Evolutionary conservation across 169 alveolate species (phyloP).

Genomic region (Eimeria praecox): DNA sequence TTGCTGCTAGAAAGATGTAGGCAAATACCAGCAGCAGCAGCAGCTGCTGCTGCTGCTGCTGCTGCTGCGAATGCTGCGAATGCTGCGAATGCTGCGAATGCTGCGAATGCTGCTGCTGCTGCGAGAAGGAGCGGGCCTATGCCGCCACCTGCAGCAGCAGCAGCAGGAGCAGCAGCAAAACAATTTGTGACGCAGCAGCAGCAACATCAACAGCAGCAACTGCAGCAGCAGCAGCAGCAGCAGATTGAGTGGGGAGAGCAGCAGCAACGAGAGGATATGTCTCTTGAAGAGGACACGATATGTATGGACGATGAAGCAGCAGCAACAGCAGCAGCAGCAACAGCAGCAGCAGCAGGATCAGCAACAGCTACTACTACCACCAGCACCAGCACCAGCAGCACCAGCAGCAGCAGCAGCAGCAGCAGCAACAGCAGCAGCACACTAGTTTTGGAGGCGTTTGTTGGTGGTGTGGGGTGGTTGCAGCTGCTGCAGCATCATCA

Average conservation of each 20-base stretch:
- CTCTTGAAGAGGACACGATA: no score
- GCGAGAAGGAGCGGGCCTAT: neutral
- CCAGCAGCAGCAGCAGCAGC: conserved; percentile 51
- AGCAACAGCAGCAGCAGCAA: conserved; percentile 44
- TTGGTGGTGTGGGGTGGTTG: neutral
- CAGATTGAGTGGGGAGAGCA: no score
- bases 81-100: conserved; percentile 2
- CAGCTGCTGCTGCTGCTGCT: conserved; percentile 20
- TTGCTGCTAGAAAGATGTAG: conserved; percentile 41
- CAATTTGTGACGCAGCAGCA: conserved; percentile 27
- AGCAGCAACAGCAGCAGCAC: neutral
- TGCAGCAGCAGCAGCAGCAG: conserved; percentile 41
- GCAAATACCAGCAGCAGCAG: neutral
- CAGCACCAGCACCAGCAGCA: conserved; percentile 46
- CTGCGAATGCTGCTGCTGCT: neutral
- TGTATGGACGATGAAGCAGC: no score
- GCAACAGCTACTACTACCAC: no score
- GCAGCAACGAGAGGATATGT: no score
- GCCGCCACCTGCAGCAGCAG: conserved; percentile 23
- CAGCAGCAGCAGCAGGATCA: conserved; percentile 1
- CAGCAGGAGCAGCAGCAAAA: conserved; percentile 50
- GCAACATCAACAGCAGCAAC: conserved; percentile 45
- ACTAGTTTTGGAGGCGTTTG: neutral
- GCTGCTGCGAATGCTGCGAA: conserved; percentile 25
- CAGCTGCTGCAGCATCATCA: conserved; percentile 31